Evolutionary conservation across 1,284 basidiomycete genomes (phyloP), one percentile per base, ranked within the genome.

Genomic region (Baeospora myosura): DNA sequence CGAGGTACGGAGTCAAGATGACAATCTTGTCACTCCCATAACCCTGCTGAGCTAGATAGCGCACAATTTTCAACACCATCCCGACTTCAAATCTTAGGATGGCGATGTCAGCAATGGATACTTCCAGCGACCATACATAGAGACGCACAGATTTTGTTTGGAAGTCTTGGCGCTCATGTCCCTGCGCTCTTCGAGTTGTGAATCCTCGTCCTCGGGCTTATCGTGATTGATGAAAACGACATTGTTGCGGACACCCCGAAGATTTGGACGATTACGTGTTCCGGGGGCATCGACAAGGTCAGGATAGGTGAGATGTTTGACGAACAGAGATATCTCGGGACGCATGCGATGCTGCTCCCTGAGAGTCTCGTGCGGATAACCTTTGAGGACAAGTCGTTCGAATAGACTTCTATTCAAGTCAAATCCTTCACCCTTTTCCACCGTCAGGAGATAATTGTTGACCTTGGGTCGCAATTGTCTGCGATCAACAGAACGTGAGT

Each of bases 401-500:
- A 83, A 83, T 2, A 83, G 62, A 0, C 78, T 81, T 29, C 66
- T 56, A 45, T 83, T 83, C 4, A 83, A 66, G 43, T 83, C 74
- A 43, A 63, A 82, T 0, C 76, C 77, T 7, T 77, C 71, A 0
- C 70, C 77, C 49, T 78, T 83, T 56, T 83, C 81, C 12, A 76
- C 71, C 0, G 78, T 80, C 16, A 83, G 57, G 0, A 53, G 40
- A 45, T 82, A 83, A 43, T 70, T 70, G 47, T 81, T 79, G 40
- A 81, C 75, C 52, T 83, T 83, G 0, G 80, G 81, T 6, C 80
- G 76, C 3, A 83, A 62, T 57, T 83, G 81, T 56, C 81, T 83
- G 37, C 14, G 20, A 24, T 35, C 7, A 12, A 17, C 2, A 14
- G 32, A 21, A 10, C 24, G 14, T 29, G 36, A 36, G 35, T 5